Evolutionary conservation across 805 yeast genomes (phyloP), one percentile per base, ranked within the genome.

Genomic region (Zygosaccharomyces pseudorouxii): DNA sequence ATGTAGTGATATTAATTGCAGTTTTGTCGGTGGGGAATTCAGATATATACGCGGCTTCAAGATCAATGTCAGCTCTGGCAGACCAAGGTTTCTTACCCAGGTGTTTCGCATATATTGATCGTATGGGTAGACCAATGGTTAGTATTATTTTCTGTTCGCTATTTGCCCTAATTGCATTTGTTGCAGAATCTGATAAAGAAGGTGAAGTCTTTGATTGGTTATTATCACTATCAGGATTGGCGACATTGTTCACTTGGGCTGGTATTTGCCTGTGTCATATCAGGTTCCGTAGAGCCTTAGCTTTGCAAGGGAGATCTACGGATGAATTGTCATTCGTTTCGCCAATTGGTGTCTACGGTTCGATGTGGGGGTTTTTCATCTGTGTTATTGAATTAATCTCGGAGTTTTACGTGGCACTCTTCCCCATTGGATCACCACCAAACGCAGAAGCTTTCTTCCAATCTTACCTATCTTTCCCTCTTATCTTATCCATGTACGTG

Each of bases 401-500:
- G 25, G 90, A 85, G 69, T 86, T 88, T 74, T 88, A 92, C 88
- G 75, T 83, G 49, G 90, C 93, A 5, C 69, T 85, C 33, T 86
- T 74, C 74, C 95, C 95, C 47, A 61, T 80, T 39, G 80, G 80
- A 10, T 71, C 50, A 5, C 39, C 67, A 10, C 79, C 84, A 46
- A 72, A 69, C 61, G 86, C 87, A 8, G 58, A 67, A 33, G 68
- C 56, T 38, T 87, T 87, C 74, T 87, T 87, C 73, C 70, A 76
- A 61, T 70, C 79, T 23, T 86, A 82, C 65, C 71, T 87, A 57
- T 79, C 88, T 10, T 72, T 75, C 49, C 86, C 87, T 14, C 76
- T 86, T 42, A 71, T 84, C 35, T 46, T 86, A 30, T 76, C 66
- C 2, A 76, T 80, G 66, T 82, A 76, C 67, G 14, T 77, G 14